Evolutionary conservation across 352 stramenopile genomes (phyloP).

Genomic region (Phytophthora brassicae): DNA sequence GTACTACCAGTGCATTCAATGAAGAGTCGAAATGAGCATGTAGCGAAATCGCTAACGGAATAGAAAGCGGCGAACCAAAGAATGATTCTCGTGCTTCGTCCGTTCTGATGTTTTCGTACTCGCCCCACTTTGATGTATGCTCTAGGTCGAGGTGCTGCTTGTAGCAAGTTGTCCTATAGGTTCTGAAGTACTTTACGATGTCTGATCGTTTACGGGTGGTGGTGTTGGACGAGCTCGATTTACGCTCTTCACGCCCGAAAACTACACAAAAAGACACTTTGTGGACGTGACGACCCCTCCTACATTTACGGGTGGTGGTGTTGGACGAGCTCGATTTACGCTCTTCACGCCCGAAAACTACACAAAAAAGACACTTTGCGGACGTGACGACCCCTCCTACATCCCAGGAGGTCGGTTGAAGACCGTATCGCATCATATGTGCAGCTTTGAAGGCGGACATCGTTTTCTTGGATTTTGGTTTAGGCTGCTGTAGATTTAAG

Average conservation of each 20-base stretch:
- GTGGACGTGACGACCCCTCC: not conserved
- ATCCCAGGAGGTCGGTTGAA: not conserved
- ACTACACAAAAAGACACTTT: not conserved
- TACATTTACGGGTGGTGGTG: too few species aligned
- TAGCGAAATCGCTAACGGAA: too few species aligned
- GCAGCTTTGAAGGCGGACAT: not conserved
- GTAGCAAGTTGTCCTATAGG: too few species aligned
- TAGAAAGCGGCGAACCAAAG: too few species aligned
- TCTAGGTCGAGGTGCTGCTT: too few species aligned
- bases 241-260: not conserved
- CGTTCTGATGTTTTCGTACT: too few species aligned
- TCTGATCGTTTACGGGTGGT: too few species aligned
- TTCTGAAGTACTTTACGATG: too few species aligned
- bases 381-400: not conserved
- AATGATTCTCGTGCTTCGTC: too few species aligned
- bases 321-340: not conserved
- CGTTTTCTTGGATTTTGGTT: not conserved
- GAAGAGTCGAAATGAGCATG: too few species aligned
- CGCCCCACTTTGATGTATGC: too few species aligned
- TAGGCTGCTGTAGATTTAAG: not conserved
- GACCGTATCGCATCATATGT: not conserved
- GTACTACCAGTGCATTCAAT: too few species aligned
- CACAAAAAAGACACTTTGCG: not conserved
- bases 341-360: not conserved
- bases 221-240: not conserved